Conservation (phyloP, 495 filamentous ascomycete species). For the Penicillium coffeae region DNA sequence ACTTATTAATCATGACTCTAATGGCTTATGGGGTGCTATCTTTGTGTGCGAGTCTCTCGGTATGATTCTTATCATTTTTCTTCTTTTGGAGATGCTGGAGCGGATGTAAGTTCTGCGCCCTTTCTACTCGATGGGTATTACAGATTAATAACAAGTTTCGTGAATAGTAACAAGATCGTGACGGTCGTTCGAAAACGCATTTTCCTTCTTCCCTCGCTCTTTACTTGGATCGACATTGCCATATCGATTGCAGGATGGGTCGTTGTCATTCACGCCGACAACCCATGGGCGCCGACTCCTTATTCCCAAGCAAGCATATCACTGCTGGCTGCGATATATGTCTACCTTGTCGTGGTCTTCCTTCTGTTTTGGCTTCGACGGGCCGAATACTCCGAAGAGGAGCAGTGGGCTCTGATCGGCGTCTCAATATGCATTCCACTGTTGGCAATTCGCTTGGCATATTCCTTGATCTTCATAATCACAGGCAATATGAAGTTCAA, state of each 20-base stretch:
- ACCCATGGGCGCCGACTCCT: slow-evolving; percentile 13
- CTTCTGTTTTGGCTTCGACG: slow-evolving; percentile 10
- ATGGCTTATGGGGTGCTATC: slow-evolving; percentile 14
- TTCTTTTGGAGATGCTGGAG: slow-evolving; percentile 13
- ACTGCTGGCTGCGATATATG: slow-evolving; percentile 24
- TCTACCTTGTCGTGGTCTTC: slow-evolving; percentile 14
- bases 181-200: slow-evolving; percentile 4
- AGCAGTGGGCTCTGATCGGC: slow-evolving; percentile 4
- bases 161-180: slow-evolving; percentile 4
- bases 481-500: slow-evolving; percentile 15
- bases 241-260: slow-evolving; percentile 23
- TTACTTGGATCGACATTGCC: slow-evolving; percentile 22
- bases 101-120: slow-evolving; percentile 9
- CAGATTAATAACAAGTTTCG: neutral
- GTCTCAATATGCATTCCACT: slow-evolving; percentile 12
- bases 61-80: slow-evolving; percentile 15
- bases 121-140: slow-evolving; percentile 4
- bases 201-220: slow-evolving; percentile 16
- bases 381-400: slow-evolving; percentile 2
- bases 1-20: slow-evolving; percentile 8
- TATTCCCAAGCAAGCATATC: slow-evolving; percentile 18
- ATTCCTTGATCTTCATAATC: slow-evolving; percentile 15
- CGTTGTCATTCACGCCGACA: slow-evolving; percentile 4
- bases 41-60: slow-evolving; percentile 20
- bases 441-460: slow-evolving; percentile 12